phyloP scores from a whole-genome alignment of 2,329 filamentous ascomycete genomes.

The Trichoderma atroviride region DNA sequence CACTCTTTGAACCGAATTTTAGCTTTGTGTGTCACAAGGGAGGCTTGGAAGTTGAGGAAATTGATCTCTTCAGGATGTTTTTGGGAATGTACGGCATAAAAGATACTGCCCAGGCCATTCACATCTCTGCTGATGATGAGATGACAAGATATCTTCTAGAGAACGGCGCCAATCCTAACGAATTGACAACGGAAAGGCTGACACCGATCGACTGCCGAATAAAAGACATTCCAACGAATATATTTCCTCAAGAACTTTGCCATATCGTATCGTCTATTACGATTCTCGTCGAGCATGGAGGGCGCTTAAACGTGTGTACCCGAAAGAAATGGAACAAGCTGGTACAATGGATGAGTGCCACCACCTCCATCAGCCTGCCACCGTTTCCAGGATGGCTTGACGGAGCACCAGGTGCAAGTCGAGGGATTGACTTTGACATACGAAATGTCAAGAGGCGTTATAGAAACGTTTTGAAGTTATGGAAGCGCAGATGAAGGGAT shows the following conservation, averaged over 20 bases:
- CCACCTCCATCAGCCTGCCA: too few species aligned
- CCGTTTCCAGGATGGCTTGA: neutral
- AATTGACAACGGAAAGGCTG: neutral
- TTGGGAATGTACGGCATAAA: too few species aligned
- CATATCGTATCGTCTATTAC: neutral
- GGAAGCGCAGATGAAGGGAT: neutral
- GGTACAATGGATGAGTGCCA: neutral
- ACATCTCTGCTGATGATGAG: neutral
- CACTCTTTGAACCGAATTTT: neutral
- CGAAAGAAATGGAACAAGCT: neutral
- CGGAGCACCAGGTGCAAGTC: neutral
- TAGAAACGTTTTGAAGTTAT: neutral
- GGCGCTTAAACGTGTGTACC: neutral
- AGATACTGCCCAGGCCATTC: neutral
- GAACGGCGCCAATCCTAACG: neutral
- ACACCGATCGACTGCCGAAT: conserved; percentile 5
- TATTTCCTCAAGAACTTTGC: accelerated
- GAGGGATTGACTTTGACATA: neutral
- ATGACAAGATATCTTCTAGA: neutral
- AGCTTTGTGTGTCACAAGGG: neutral
- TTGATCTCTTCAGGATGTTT: neutral
- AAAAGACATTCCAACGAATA: neutral
- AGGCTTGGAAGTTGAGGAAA: accelerated
- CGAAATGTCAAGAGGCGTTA: neutral
- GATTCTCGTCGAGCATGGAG: neutral